Evolutionary conservation across 164 flowering plant species (phyloP), one percentile per base, ranked within the genome.

Genomic region (Kingdonia uniflora): DNA sequence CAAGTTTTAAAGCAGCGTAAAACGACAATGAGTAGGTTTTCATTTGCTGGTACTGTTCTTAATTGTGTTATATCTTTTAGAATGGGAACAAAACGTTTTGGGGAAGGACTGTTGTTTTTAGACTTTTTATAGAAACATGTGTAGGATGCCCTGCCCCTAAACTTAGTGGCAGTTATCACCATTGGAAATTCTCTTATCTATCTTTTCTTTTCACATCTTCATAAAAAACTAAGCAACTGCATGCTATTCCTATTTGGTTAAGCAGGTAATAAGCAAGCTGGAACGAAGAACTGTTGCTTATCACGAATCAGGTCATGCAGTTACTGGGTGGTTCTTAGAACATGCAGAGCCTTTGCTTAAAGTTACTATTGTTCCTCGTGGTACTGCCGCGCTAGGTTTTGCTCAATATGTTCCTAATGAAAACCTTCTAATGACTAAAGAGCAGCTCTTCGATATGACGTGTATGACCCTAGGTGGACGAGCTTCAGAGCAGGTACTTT

Each of bases 401-500:
- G 97, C 97, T 16, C 97, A 90, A 56, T 90, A 90, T 75, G 95
- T 90, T 52, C 97, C 97, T 1, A 90, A 74, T 58, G 97, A 90
- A 57, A 85, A 87, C 71, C 95, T 90, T 55, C 76, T 90, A 43
- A 76, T 84, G 94, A 90, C 95, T 11, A 90, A 85, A 61, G 97
- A 90, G 68, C 97, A 90, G 65, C 95, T 82, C 41, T 82, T 90
- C 69, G 97, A 90, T 46, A 77, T 90, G 94, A 90, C 95, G 17
- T 87, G 95, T 76, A 90, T 90, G 97, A 90, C 95, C 19, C 87
- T 90, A 42, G 97, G 97, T 35, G 97, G 97, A 22, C 77, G 97
- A 55, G 97, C 97, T 42, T 79, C 97, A n/a, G 97, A 90, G 61
- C 91, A 90, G 95, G 97, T 87, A 65, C 15, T 6, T 41, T 2